Base-by-base conservation (phyloP, 169 alveolate genomes). In the Eimeria tenella region DNA sequence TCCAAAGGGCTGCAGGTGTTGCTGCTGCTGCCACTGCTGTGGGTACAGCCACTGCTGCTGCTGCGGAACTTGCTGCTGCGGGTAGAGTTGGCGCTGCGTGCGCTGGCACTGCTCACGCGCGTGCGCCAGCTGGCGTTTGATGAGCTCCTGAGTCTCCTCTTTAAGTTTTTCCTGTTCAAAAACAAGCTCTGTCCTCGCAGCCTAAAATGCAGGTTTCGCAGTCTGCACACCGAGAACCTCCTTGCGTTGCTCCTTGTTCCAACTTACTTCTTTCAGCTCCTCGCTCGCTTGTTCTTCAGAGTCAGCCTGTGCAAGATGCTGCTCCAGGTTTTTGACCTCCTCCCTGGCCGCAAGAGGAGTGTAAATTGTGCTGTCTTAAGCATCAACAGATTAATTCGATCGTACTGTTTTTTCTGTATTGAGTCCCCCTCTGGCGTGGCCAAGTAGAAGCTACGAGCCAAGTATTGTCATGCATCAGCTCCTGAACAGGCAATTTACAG, bases 11-110 rank as follows among this genome's bases (percentile, higher is more conserved):
- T 13, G 74, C 5, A 19, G 74, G 74, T n/a, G 74, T 5, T 11
- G 74, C 74, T 25, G 21, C 74, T 13, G 74, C 21, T 8, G 74
- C 74, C 21, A 25, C 74, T 65, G 74, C 74, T 65, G 74, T 65
- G 17, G 74, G 49, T 65, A 42, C 74, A 19, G 74, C 74, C 7
- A 25, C 21, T 65, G 74, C 74, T 65, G 74, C 21, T 65, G 74
- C 74, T 65, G 74, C 74, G 17, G 74, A n/a, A 65, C 49, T 25
- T 65, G 74, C 5, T 17, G 23, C 17, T 65, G 17, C 21, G 74
- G 17, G 17, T 65, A 17, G 49, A 19, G 74, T 25, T 65, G 74
- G 10, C 21, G 31, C 74, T 65, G 17, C 0, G 15, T 25, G 23
- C 74, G 74, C 74, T 65, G 74, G 10, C 21, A 25, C 74, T 65